Conservation (phyloP, 2,329 filamentous ascomycete genomes). For the Lecanicillium sp. region DNA sequence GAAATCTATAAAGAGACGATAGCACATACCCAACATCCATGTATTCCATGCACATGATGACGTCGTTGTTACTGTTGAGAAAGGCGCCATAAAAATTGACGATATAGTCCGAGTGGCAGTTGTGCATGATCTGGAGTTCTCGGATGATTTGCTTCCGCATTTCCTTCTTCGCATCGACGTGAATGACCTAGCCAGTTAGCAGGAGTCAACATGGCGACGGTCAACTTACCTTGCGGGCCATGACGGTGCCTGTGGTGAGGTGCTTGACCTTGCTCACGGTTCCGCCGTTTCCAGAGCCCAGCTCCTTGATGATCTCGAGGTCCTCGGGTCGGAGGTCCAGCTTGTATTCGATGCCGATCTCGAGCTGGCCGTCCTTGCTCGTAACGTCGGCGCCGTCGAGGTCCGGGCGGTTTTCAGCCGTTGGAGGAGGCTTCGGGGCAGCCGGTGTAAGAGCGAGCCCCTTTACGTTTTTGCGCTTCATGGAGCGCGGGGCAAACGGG, state of each 20-base stretch:
- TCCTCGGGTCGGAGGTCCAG: constrained; percentile 88
- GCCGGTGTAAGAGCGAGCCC: constrained; percentile 81
- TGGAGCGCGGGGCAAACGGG: constrained; percentile 63
- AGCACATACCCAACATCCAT: constrained; percentile 90
- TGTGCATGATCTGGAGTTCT: constrained; percentile 96
- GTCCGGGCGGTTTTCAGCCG: constrained; percentile 63
- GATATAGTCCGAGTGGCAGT: constrained; percentile 94
- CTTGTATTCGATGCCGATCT: constrained; percentile 97
- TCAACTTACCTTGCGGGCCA: constrained; percentile 82
- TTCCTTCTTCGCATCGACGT: constrained; percentile 96
- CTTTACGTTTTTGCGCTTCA: constrained; percentile 99
- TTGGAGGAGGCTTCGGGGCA: constrained; percentile 63
- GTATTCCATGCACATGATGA: constrained; percentile 99
- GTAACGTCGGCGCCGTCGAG: constrained; percentile 55
- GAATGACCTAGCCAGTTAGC: constrained; percentile 64
- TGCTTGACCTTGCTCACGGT: constrained; percentile 98
- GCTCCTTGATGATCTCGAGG: constrained; percentile 84
- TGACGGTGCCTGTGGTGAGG: constrained; percentile 86
- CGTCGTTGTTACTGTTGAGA: constrained; percentile 91
- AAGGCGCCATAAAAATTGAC: constrained; percentile 98
- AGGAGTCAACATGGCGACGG: background rate
- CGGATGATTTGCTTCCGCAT: constrained; percentile 95
- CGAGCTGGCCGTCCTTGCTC: constrained; percentile 59
- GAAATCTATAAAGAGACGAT: background rate
- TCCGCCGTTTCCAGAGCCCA: constrained; percentile 92